phyloP scores from a whole-genome alignment of 169 alveolate species.

The Pseudocohnilembus persalinus region DNA sequence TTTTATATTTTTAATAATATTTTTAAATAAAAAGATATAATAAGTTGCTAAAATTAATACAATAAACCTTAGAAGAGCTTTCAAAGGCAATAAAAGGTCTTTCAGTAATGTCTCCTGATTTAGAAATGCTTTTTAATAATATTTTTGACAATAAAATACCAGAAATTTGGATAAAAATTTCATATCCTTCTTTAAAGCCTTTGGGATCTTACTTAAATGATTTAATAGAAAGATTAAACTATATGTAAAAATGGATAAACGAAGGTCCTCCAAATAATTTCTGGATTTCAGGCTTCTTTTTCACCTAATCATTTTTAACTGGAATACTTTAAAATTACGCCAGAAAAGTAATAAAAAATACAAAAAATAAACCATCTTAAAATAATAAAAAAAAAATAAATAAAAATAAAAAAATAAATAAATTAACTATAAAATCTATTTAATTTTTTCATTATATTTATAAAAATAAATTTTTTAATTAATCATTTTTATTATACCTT shows the following conservation, averaged over 20 bases:
- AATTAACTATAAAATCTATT: background rate
- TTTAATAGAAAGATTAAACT: slow-evolving; percentile 72
- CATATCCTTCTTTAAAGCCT: slow-evolving; percentile 89
- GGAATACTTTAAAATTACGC: slow-evolving; percentile 84
- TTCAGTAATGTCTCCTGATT: slow-evolving; percentile 72
- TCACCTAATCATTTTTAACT: slow-evolving; percentile 82
- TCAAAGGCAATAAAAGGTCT: slow-evolving; percentile 78
- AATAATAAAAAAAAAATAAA: too few relatives aligned
- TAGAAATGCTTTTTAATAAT: slow-evolving; percentile 69
- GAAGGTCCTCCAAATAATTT: slow-evolving; percentile 81
- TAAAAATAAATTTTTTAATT: background rate
- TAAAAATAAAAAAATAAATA: too few relatives aligned
- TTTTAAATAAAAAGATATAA: slow-evolving; percentile 54
- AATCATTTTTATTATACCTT: background rate
- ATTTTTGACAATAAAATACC: slow-evolving; percentile 80
- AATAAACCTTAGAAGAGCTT: slow-evolving; percentile 37
- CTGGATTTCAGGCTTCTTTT: slow-evolving; percentile 87
- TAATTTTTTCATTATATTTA: too few relatives aligned
- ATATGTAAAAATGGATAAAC: slow-evolving; percentile 80
- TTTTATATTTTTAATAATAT: background rate
- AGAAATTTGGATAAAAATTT: slow-evolving; percentile 62
- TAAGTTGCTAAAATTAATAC: slow-evolving; percentile 48
- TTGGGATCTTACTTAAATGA: slow-evolving; percentile 84
- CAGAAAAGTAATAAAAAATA: slow-evolving; percentile 57
- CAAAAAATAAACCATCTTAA: background rate